Base-by-base conservation (phyloP, 2,329 filamentous ascomycete genomes). In the Hypoxylon sp. region DNA sequence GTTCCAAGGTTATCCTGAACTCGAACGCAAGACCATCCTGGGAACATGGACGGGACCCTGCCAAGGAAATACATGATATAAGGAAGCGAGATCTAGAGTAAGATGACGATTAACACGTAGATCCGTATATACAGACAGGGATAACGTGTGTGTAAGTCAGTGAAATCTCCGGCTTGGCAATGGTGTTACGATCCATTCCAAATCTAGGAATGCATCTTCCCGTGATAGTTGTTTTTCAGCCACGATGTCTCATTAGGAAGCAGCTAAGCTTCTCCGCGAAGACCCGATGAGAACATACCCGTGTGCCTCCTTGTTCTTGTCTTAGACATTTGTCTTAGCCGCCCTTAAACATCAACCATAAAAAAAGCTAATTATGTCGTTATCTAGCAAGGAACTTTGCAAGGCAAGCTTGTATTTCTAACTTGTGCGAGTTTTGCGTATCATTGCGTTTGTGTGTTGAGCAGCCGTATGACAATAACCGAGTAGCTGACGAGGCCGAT, bases 161-260 rank as follows among this genome's bases (percentile, higher is more conserved):
- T 47, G 47, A 68, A 69, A 72, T 71, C 63, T 64, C 65, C 62
- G 64, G 63, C 70, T 70, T 71, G 69, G 72, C 71, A 52, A 57
- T 61, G 46, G 47, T 63, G 19, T 37, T 41, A 29, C 48, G 43
- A 61, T 62, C 50, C 65, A 70, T 69, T 69, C 67, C 64, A 59
- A 50, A 67, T 62, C 21, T 2, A 67, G 64, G 61, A 65, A 67
- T 65, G 64, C 23, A 21, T 57, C 46, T 45, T 45, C 58, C 64
- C 57, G 51, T 60, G n/a, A 46, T 14, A 14, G 54, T 29, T 41
- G 19, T 34, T 43, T 47, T 57, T 51, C 52, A 63, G 64, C 58
- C 58, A 65, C 58, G 16, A 54, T 67, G 61, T 65, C 64, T 67
- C 47, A 46, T 32, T 53, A 51, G 27, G 29, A 51, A 16, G 29